Evolutionary conservation across 345 rosid genomes (phyloP), one percentile per base, ranked within the genome.

Genomic region (Brassica napus): DNA sequence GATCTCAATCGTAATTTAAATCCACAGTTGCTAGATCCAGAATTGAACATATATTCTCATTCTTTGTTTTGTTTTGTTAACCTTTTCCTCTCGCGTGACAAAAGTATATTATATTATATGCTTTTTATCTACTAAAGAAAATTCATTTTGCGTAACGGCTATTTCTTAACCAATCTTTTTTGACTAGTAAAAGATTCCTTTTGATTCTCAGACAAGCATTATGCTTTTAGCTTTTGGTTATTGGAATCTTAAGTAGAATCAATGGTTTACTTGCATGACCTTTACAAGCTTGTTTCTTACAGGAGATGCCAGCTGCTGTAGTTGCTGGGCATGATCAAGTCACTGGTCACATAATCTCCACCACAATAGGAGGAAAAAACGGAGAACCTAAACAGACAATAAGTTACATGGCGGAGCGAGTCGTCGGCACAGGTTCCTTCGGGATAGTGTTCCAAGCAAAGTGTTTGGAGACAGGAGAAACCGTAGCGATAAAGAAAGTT

Each of bases 341-440:
- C 35, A 92, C 97, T 4, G 97, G 97, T 34, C 97, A 92, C 68
- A 92, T 92, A 7, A 92, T 92, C 68, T 90, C 97, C 52, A 92
- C 97, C 47, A 92, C 97, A 2, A 90, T 92, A 23, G 97, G 97
- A 31, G 97, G 97, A 6, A 90, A 92, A 86, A 90, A 90, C 76
- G 97, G 97, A 60, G 97, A 92, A 74, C 97, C 97, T 1, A 92
- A 92, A 69, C 95, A 87, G 88, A 92, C 94, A 3, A 92, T 92
- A 67, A 92, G 97, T 81, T 92, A 90, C 86, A 92, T 92, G 97
- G 94, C 97, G 16, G 97, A 92, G 89, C 89, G 97, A 28, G 89
- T 92, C 44, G 94, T 92, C 1, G 97, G 97, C 30, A 89, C 89
- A 44, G 97, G 97, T n/a, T 90, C 97, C 2, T 92, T 92, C 73